Percentiles rank a stretch among this genome's conserved stretches.
phyloP scores from a whole-genome alignment of 2,329 filamentous ascomycete species.

The Lecanicillium sp. region DNA sequence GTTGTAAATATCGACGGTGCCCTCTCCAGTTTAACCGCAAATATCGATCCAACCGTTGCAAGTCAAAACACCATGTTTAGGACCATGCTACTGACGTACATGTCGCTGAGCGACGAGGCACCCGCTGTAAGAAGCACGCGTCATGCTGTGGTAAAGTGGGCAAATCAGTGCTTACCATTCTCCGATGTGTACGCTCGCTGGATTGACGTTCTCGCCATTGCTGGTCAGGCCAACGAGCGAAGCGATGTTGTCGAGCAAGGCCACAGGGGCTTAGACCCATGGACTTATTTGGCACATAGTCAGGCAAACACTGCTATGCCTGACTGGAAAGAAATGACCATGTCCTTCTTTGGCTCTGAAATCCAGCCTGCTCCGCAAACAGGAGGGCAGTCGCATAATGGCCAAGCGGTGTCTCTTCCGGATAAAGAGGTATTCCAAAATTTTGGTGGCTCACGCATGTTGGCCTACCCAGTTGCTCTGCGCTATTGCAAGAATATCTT shows the following conservation, averaged over 20 bases:
- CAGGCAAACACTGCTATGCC: conserved; percentile 33
- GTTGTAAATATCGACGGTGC: conserved; percentile 86
- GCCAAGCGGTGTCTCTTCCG: conserved; percentile 8
- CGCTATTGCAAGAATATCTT: conserved; percentile 54
- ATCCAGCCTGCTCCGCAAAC: conserved; percentile 20
- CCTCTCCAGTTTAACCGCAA: conserved; percentile 60
- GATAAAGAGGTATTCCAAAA: conserved; percentile 29
- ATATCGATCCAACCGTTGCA: conserved; percentile 28
- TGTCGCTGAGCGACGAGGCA: conserved; percentile 42
- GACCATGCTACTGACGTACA: conserved; percentile 58
- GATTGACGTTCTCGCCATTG: conserved; percentile 79
- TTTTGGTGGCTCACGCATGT: conserved; percentile 36
- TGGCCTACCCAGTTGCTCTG: conserved; percentile 60
- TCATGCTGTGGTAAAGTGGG: conserved; percentile 79
- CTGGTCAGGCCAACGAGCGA: conserved; percentile 56
- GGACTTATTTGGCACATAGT: conserved; percentile 40
- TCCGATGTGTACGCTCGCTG: conserved; percentile 71
- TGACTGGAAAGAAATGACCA: conserved; percentile 42
- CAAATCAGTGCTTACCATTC: conserved; percentile 79
- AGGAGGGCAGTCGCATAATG: conserved; percentile 26
- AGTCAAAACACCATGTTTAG: conserved; percentile 27
- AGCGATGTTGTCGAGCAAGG: conserved; percentile 87
- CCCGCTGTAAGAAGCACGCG: conserved; percentile 63
- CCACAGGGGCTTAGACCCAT: conserved; percentile 71
- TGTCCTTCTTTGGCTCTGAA: conserved; percentile 35